Conservation (phyloP, 352 stramenopile genomes). For the Phytophthora fragariaefolia region DNA sequence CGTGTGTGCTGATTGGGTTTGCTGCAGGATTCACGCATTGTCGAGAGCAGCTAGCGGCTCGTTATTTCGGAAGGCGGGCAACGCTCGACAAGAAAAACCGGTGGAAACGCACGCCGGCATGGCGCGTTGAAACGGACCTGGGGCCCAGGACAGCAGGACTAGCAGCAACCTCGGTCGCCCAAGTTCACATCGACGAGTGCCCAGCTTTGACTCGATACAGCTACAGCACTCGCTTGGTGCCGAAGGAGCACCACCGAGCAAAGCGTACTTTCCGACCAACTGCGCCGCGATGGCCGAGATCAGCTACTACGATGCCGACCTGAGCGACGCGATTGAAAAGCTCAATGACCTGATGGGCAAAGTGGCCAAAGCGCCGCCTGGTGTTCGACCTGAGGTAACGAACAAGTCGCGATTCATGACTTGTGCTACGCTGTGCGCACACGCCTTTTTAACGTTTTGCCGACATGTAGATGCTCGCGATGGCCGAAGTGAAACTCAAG, state of each 20-base stretch:
- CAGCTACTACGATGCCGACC: conserved; percentile 88
- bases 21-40: conserved; percentile 2
- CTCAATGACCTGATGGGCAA: conserved; percentile 90
- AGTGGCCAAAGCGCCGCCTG: conserved; percentile 76
- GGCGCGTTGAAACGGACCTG: conserved; percentile 32
- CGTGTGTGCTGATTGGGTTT: conserved; percentile 5
- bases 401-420: too few species aligned
- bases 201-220: conserved; percentile 7
- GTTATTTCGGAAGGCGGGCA: conserved; percentile 31
- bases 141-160: conserved; percentile 6
- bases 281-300: conserved; percentile 74
- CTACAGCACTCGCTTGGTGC: neutral
- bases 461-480: conserved; percentile 60
- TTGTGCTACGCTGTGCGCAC: too few species aligned
- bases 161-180: conserved; percentile 5
- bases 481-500: conserved; percentile 85
- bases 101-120: conserved; percentile 29
- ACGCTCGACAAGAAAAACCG: conserved; percentile 31
- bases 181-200: conserved; percentile 12
- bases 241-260: conserved; percentile 5
- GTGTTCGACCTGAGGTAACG: conserved; percentile 72
- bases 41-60: conserved; percentile 4
- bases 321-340: conserved; percentile 83
- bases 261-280: conserved; percentile 15
- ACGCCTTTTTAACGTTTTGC: neutral